These are phyloP conservation scores for Linnemannia zychae DNA, from an alignment of 192 early-diverging fungal species.

Conservation along the genomic window DNA sequence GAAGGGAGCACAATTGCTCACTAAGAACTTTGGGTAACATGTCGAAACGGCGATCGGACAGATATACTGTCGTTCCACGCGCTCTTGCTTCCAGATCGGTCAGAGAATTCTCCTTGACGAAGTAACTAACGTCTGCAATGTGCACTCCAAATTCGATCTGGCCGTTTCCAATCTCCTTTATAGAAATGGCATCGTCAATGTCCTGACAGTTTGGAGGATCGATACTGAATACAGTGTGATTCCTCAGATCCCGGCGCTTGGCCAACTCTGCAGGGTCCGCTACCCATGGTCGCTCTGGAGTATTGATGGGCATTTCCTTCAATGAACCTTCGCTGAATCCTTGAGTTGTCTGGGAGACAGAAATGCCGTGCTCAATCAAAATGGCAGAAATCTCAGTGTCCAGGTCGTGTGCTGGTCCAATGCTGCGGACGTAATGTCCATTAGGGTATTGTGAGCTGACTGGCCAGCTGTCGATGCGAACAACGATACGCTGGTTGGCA, in stretches of 20 bases:
- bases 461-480: constrained; percentile 80
- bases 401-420: constrained; percentile 75
- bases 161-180: constrained; percentile 61
- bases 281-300: constrained; percentile 64
- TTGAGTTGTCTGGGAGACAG: constrained; percentile 79
- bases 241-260: constrained; percentile 47
- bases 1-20: constrained; percentile 80
- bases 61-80: constrained; percentile 82
- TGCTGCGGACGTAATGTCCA: constrained; percentile 79
- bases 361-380: constrained; percentile 81
- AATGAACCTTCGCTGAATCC: constrained; percentile 74
- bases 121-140: constrained; percentile 83
- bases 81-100: constrained; percentile 79
- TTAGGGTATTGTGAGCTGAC: constrained; percentile 79
- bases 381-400: constrained; percentile 84
- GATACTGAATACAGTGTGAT: constrained; percentile 72
- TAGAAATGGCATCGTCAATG: constrained; percentile 85
- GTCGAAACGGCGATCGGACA: constrained; percentile 86
- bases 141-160: constrained; percentile 80
- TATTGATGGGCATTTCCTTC: constrained; percentile 76
- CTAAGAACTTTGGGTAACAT: constrained; percentile 83
- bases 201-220: constrained; percentile 85
- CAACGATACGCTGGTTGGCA: constrained; percentile 75
- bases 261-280: constrained; percentile 55
- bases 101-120: constrained; percentile 71